A percentile compares a stretch with the other conserved stretches of the same genome.
Evolutionary conservation across 441 rosid genomes (phyloP).

Genomic region (Corymbia citriodora): DNA sequence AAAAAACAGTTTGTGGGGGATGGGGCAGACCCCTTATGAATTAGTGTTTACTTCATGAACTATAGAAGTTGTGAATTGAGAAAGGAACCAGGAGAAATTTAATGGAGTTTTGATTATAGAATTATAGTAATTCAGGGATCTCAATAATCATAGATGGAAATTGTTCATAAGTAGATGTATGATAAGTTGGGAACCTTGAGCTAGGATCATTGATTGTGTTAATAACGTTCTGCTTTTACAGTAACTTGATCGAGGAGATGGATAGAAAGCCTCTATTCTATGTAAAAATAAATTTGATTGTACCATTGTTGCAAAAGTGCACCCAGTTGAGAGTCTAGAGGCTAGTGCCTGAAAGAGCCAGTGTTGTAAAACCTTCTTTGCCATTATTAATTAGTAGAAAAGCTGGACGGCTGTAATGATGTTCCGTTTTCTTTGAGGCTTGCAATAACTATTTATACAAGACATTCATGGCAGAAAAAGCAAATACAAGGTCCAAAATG

Average conservation of each 20-base stretch:
- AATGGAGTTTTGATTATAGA: not conserved
- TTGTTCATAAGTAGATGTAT: not conserved
- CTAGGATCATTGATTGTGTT: not conserved
- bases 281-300: not conserved
- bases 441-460: not conserved
- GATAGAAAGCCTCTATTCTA: not conserved
- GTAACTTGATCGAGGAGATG: not conserved
- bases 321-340: not conserved
- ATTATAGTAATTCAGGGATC: not conserved
- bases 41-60: not conserved
- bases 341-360: not conserved
- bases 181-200: not conserved
- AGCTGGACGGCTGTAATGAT: not conserved
- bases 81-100: not conserved
- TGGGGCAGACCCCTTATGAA: not conserved
- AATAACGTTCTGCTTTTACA: not conserved
- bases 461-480: not conserved
- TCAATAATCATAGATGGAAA: not conserved
- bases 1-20: not conserved
- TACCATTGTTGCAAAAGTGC: not conserved
- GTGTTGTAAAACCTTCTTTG: not conserved
- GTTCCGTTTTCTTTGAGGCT: not conserved
- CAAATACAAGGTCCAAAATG: not conserved
- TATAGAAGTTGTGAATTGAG: not conserved
- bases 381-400: not conserved